Evolutionary conservation across 1,139 yeast genomes (phyloP), one percentile per base, ranked within the genome.

Genomic region (Taphrina flavorubra): DNA sequence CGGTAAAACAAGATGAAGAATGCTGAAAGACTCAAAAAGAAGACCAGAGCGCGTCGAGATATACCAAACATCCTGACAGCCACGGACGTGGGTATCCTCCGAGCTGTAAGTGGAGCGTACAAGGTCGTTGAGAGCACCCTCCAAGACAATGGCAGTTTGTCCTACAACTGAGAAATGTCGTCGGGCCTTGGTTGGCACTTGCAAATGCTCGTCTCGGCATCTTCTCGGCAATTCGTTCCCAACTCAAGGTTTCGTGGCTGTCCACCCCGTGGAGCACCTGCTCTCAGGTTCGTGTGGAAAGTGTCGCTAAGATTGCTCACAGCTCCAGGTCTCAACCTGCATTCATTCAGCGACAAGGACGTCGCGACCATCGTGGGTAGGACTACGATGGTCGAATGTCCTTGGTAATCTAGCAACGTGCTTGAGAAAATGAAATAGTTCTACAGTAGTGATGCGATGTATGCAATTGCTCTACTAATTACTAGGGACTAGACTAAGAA

Each of bases 1-100:
- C 44, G 42, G 20, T 58, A 58, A 40, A 58, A 58, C 39, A 58
- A 25, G 53, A 58, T 31, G 62, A 58, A 58, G 62, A 58, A 58
- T n/a, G 57, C 47, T 7, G 65, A 20, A 18, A 60, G 57, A 47
- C 56, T 16, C 10, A 25, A 14, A 18, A 49, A 49, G 25, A 37
- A 39, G 56, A 49, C 47, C 10, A 49, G 47, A 18, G 40, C 31
- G 16, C 58, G 37, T 16, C 58, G 47, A n/a, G 57, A 49, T 16
- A 61, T 11, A 31, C 18, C 57, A 36, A 36, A 49, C 51, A 61
- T 51, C 10, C n/a, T 49, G 13, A n/a, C 16, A 46, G 2, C 42
- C 42, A 39, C 42, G 14, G 6, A 39, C 4, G 31, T 25, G 42
- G 14, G 42, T 39, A 39, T 39, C 14, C 5, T 39, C 14, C 42